Base-by-base conservation (phyloP, 768 basidiomycete species). In the Russula dissimulans region DNA sequence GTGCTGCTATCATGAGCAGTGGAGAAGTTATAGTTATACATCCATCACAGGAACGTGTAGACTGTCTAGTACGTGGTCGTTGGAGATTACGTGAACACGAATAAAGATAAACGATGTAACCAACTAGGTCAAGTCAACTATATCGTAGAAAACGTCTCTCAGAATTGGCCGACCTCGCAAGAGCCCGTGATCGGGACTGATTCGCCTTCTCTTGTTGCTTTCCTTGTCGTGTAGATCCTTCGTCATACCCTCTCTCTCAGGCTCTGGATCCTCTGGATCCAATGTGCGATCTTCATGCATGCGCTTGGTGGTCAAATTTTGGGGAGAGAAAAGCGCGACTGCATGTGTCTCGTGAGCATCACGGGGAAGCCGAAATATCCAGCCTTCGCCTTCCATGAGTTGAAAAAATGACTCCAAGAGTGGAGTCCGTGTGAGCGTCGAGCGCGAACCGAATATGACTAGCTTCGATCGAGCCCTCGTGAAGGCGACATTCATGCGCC, bases 401-500 rank as follows among this genome's bases (percentile, higher is more conserved):
- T 74, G 69, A 64, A 98, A 83, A 73, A 98, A 95, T 31, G 87
- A 81, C 2, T 73, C 70, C 41, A 98, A 74, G 34, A 97, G 71
- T 0, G 83, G 72, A 0, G 81, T 79, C 31, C 71, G 69, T 44
- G 81, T 71, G 10, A 99, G 77, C 1, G 95, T 99, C 67, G 74
- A 80, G 44, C 86, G 79, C 0, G 92, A 95, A 4, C 97, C 95
- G 66, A 99, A 79, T 59, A 99, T 87, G 71, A 97, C 78, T 3
- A 99, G 76, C 74, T 99, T 99, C 38, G 83, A 82, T 56, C 87
- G 84, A 0, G 95, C 95, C 15, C 97, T 86, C 0, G 95, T 97
- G 71, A 98, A 92, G 7, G 93, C 89, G 17, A 99, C 97, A 68
- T 99, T 99, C 79, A 97, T 86, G 38, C 97, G 74, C 41, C 97